Conservation (phyloP, 495 filamentous ascomycete species). For the Hypomontagnella submonticulosa region DNA sequence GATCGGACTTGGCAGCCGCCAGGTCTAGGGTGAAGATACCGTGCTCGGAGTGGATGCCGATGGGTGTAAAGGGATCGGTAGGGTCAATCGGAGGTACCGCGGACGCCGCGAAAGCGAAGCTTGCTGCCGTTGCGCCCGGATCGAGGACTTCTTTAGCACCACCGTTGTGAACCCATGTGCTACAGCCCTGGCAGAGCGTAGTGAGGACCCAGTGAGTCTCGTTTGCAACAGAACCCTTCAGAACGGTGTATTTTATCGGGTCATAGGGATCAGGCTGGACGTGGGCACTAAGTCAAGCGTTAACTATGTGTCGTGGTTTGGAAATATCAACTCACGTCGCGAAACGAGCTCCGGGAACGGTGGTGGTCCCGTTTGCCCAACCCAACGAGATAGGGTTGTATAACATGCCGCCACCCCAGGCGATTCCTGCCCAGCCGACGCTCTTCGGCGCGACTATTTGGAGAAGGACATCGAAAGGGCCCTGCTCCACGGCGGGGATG, state of each 20-base stretch:
- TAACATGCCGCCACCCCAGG: conserved; percentile 63
- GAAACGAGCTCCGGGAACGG: conserved; percentile 57
- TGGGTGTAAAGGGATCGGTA: conserved; percentile 48
- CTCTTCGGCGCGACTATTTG: conserved; percentile 56
- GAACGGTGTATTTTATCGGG: conserved; percentile 53
- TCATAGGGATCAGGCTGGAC: conserved; percentile 54
- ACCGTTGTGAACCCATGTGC: conserved; percentile 48
- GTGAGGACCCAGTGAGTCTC: conserved; percentile 62
- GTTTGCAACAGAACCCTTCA: conserved; percentile 58
- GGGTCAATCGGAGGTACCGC: conserved; percentile 46
- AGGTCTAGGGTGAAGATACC: conserved; percentile 53
- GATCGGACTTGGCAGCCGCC: conserved; percentile 50
- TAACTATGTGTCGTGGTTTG: neutral
- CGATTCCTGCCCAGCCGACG: conserved; percentile 59
- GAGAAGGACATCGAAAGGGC: conserved; percentile 60
- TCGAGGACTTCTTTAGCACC: conserved; percentile 46
- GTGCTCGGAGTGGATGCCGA: conserved; percentile 55
- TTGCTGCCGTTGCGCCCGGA: conserved; percentile 50
- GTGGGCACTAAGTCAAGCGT: conserved; percentile 46
- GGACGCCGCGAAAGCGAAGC: conserved; percentile 55
- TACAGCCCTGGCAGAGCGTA: conserved; percentile 58
- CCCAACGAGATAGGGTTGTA: conserved; percentile 60
- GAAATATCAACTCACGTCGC: conserved; percentile 52
- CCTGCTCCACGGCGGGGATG: conserved; percentile 55
- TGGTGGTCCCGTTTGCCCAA: conserved; percentile 57